These are phyloP conservation scores for Myxozyma geophila DNA, from an alignment of 805 yeast species.

Conservation along the genomic window DNA sequence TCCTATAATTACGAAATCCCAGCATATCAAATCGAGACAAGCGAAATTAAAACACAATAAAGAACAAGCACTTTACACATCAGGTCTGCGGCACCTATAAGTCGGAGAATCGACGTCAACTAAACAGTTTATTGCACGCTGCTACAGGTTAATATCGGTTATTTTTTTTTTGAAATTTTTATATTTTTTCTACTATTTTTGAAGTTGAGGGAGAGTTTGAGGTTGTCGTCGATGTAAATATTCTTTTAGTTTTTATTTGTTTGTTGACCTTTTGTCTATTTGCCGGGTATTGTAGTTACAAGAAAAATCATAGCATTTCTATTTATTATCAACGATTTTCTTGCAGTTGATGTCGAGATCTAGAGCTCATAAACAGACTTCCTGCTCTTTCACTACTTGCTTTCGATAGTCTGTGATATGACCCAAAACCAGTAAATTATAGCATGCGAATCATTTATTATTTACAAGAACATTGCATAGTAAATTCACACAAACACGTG, in stretches of 20 bases:
- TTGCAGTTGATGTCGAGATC: too few species aligned
- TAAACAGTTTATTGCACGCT: not conserved
- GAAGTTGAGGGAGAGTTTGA: not conserved
- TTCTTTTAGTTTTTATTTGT: not conserved
- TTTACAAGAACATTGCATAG: not conserved
- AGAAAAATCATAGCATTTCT: conserved; percentile 11
- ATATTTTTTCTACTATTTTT: not conserved
- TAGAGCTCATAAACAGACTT: not conserved
- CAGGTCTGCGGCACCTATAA: not conserved
- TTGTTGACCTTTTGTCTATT: not conserved
- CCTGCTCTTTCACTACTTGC: too few species aligned
- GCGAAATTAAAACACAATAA: not conserved
- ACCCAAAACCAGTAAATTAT: not conserved
- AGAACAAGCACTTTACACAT: too few species aligned
- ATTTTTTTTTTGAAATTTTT: not conserved
- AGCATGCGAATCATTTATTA: not conserved
- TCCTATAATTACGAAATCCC: not conserved
- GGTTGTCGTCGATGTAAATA: not conserved
- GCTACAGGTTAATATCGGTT: not conserved
- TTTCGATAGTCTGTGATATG: not conserved
- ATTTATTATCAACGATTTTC: not conserved
- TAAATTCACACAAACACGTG: too few species aligned
- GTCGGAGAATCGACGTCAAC: not conserved
- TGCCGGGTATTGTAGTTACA: not conserved
- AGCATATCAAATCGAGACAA: not conserved